These are phyloP conservation scores for Plantago lanceolata DNA, from an alignment of 305 asterid genomes.

Conservation along the genomic window DNA sequence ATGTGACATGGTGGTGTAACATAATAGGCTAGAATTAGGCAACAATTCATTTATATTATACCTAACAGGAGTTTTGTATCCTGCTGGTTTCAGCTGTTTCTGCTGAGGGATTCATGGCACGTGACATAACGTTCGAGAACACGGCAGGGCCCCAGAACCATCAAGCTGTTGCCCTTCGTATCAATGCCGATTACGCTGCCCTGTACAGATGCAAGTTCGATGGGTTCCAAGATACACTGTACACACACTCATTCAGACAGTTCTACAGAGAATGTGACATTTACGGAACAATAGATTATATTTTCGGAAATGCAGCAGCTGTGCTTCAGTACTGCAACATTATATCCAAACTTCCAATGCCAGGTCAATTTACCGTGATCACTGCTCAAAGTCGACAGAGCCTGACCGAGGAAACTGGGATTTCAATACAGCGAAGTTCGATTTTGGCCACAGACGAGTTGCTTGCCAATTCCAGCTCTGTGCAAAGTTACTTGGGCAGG, in stretches of 20 bases:
- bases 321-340: conserved; percentile 71
- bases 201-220: conserved; percentile 47
- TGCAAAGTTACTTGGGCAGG: conserved; percentile 66
- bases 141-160: conserved; percentile 50
- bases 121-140: conserved; percentile 45
- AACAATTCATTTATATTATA: neutral
- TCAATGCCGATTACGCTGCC: conserved; percentile 43
- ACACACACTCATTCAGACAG: conserved; percentile 50
- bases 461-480: conserved; percentile 27
- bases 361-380: conserved; percentile 59
- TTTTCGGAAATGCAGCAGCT: conserved; percentile 58
- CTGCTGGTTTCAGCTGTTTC: conserved; percentile 53
- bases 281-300: conserved; percentile 52
- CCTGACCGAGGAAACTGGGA: conserved; percentile 56
- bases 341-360: conserved; percentile 59
- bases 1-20: neutral
- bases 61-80: neutral
- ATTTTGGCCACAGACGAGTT: conserved; percentile 52
- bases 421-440: conserved; percentile 69
- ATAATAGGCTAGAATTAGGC: neutral
- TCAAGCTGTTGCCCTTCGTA: conserved; percentile 56
- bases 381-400: conserved; percentile 61
- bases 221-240: conserved; percentile 51
- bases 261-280: conserved; percentile 46
- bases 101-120: conserved; percentile 57